Evolutionary conservation across 2,329 filamentous ascomycete species (phyloP), one percentile per base, ranked within the genome.

Genomic region (Trichoderma sp.): DNA sequence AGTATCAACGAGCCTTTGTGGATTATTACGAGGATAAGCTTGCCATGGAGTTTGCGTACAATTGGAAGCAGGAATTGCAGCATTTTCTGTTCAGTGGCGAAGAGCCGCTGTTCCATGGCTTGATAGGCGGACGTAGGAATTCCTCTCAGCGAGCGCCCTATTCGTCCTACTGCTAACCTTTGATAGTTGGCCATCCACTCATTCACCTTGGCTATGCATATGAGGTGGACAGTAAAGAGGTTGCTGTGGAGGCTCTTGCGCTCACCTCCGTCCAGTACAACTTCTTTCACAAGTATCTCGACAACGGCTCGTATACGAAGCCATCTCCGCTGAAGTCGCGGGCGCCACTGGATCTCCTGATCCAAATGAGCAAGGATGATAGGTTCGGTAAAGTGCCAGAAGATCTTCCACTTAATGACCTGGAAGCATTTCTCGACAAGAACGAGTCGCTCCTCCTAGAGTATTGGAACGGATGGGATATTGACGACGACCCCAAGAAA

Each of bases 11-110:
- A 69, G 94, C 93, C 0, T 99, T 90, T 75, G 84, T 99, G 67
- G 94, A 99, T 77, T 98, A 95, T 77, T 98, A 97, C 76, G 95
- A 99, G 77, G 95, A 99, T 77, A 89, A 93, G 74, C 83, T 98
- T 34, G 93, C 92, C 3, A 81, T 87, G 78, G 81, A 82, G 32
- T 87, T 89, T 73, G 84, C 88, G 39, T 98, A 97, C 76, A 87
- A 97, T 75, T 97, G 95, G 92, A 92, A 90, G 75, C 83, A 84
- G 64, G 87, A 97, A 3, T 82, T 96, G 9, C 81, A 88, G 3
- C 87, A 94, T 70, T 98, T 91, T 76, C 79, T 99, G 54, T 92
- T 94, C 71, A 80, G 84, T 50, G 90, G 89, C 37, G 85, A 92
- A 60, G 83, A 91, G 75, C 94, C 94, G 5, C 80, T 99, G 67